Base-by-base conservation (phyloP, 768 basidiomycete genomes). In the Termitomyces sp. region DNA sequence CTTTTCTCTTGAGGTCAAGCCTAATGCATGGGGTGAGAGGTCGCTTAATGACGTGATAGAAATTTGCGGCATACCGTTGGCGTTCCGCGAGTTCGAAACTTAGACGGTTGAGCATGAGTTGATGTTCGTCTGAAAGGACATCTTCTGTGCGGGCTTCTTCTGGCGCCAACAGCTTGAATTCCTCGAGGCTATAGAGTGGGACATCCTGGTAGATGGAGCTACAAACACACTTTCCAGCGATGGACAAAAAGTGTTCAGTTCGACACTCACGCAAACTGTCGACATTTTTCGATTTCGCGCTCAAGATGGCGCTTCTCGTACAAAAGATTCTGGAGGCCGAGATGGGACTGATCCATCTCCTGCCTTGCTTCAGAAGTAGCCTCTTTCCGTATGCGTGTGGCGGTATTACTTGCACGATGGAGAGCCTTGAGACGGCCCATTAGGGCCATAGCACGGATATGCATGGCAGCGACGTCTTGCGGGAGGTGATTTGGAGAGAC, bases 171-270 rank as follows among this genome's bases (percentile, higher is more conserved):
- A 73, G 69, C 62, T 78, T 69, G 65, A 93, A 93, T 59, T 93
- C 86, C 27, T 87, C 81, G 13, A 90, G 66, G 4, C 77, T 71
- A 70, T 93, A 86, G 45, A 95, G 73, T 3, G 90, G 85, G 9
- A 95, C 79, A 62, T 94, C 92, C 74, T 95, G 93, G 70, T 93
- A 93, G 57, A 93, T 87, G 31, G 91, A 93, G 22, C 93, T 95
- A 61, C 34, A 56, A 20, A 61, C 30, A 16, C 0, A 18, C 56
- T 30, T 30, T 30, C 44, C 13, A 50, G 47, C 4, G 24, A 53
- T 37, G 31, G 42, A 48, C 22, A 31, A 41, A 22, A 22, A n/a
- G 8, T 33, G 18, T 16, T 6, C 20, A 33, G 42, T 31, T n/a
- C 16, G 20, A 47, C 52, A 80, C 90, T 66, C 69, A 94, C 92